Percentiles rank a stretch among this genome's conserved stretches.
These are phyloP conservation scores for Moniliella sp. DNA, from an alignment of 1,284 basidiomycete species.

Conservation along the genomic window DNA sequence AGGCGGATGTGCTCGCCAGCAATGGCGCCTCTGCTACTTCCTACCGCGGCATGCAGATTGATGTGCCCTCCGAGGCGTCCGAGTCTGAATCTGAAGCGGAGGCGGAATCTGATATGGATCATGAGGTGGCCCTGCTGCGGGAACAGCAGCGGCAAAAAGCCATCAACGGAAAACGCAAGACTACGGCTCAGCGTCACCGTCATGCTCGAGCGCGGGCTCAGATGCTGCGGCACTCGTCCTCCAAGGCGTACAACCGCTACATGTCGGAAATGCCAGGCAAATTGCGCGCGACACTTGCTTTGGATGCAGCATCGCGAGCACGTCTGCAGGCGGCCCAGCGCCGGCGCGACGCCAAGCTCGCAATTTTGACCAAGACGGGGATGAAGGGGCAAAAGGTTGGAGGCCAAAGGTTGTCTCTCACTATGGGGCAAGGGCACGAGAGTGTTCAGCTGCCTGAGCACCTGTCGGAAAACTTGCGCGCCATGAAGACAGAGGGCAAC, in stretches of 20 bases:
- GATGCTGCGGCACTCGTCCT: too few species aligned
- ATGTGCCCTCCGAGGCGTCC: constrained; percentile 4
- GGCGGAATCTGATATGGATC: too few species aligned
- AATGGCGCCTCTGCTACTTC: too few species aligned
- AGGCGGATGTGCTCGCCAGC: too few species aligned
- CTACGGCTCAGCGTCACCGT: constrained; percentile 8
- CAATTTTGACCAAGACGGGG: constrained; percentile 7
- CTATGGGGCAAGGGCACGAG: constrained; percentile 1
- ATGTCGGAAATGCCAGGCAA: too few species aligned
- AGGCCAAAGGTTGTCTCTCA: constrained; percentile 9
- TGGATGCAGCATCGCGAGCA: constrained; percentile 3
- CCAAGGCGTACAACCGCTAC: too few species aligned
- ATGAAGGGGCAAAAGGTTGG: constrained; percentile 14
- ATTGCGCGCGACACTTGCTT: too few species aligned
- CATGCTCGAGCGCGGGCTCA: too few species aligned
- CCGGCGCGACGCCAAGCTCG: constrained; percentile 7
- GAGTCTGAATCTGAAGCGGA: too few species aligned
- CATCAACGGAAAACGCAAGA: constrained; percentile 13
- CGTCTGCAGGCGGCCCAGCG: constrained; percentile 6
- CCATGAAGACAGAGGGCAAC: constrained; percentile 76
- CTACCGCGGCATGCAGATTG: constrained; percentile 9
- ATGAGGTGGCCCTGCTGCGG: not conserved
- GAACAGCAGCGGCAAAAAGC: constrained; percentile 1
- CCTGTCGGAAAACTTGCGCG: constrained; percentile 60
- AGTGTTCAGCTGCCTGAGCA: constrained; percentile 82